A percentile compares a stretch with the other conserved stretches of the same genome.
Evolutionary conservation across 2,329 filamentous ascomycete genomes (phyloP).

Genomic region (Teratosphaeria pseudoeucalypti): DNA sequence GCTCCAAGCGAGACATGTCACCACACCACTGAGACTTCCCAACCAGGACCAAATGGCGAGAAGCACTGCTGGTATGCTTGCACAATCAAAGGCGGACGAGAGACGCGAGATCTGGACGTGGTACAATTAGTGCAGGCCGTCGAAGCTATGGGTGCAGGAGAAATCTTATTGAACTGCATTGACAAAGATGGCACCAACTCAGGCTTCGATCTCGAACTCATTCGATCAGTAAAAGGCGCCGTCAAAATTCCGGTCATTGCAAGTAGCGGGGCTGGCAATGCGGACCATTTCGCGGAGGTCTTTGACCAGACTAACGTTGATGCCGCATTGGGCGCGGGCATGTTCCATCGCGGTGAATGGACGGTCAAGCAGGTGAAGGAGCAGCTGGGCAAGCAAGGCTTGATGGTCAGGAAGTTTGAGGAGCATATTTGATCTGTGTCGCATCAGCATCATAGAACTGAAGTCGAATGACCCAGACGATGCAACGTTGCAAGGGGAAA

Average conservation of each 20-base stretch:
- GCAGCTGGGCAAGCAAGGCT: conserved; percentile 57
- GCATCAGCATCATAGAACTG: neutral
- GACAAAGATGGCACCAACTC: conserved; percentile 91
- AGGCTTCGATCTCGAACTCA: conserved; percentile 88
- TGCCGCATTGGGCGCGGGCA: conserved; percentile 87
- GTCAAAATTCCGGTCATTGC: conserved; percentile 91
- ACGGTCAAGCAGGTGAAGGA: conserved; percentile 92
- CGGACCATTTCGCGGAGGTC: conserved; percentile 80
- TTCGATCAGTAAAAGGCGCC: conserved; percentile 75
- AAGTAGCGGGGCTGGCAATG: conserved; percentile 81
- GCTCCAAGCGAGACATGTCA: conserved; percentile 59
- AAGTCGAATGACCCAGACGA: no score
- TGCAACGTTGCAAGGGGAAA: neutral
- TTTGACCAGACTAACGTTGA: conserved; percentile 79
- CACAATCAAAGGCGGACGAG: conserved; percentile 88
- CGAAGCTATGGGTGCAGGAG: conserved; percentile 89
- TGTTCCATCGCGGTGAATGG: conserved; percentile 95
- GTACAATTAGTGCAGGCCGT: conserved; percentile 79
- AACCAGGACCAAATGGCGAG: conserved; percentile 65
- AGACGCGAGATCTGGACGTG: conserved; percentile 89
- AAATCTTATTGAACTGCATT: conserved; percentile 94
- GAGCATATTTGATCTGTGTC: conserved; percentile 26
- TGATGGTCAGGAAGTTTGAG: conserved; percentile 74
- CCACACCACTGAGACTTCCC: conserved; percentile 62
- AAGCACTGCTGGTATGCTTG: conserved; percentile 92